A percentile compares a stretch with the other conserved stretches of the same genome.
These are phyloP conservation scores for Coemansia sp. DNA, from an alignment of 192 early-diverging fungal genomes.

Conservation along the genomic window DNA sequence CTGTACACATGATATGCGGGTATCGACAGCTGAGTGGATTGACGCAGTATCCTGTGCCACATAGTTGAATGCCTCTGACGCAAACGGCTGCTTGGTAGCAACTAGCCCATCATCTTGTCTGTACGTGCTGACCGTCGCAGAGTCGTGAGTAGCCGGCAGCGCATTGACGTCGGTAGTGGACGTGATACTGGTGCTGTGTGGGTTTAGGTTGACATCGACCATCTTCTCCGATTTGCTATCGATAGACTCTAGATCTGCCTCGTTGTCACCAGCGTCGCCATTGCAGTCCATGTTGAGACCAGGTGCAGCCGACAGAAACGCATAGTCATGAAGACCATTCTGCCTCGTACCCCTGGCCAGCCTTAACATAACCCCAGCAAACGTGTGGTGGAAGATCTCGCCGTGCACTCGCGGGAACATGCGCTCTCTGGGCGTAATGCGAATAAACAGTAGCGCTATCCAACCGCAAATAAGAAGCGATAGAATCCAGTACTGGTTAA, in stretches of 20 bases:
- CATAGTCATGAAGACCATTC: slow-evolving; percentile 50
- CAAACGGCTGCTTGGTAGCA: slow-evolving; percentile 20
- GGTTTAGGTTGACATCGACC: slow-evolving; percentile 1
- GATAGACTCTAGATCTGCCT: not conserved
- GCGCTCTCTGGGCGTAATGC: slow-evolving; percentile 65
- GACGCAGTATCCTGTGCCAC: slow-evolving; percentile 27
- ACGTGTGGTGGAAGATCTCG: slow-evolving; percentile 61
- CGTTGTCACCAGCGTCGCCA: slow-evolving; percentile 4
- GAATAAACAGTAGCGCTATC: slow-evolving; percentile 61
- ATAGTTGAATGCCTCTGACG: slow-evolving; percentile 51
- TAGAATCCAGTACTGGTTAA: slow-evolving; percentile 76
- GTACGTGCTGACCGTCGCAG: slow-evolving; percentile 16
- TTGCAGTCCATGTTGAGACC: not conserved
- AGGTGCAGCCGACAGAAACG: slow-evolving; percentile 32
- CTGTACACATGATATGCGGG: slow-evolving; percentile 45
- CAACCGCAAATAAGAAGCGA: slow-evolving; percentile 63
- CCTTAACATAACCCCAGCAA: slow-evolving; percentile 59
- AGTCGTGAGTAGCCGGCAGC: slow-evolving; percentile 4
- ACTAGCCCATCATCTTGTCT: slow-evolving; percentile 9
- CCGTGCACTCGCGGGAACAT: slow-evolving; percentile 66
- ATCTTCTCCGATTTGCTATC: slow-evolving; percentile 3
- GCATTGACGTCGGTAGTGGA: slow-evolving; percentile 7
- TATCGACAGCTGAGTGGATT: slow-evolving; percentile 15
- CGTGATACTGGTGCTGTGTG: slow-evolving; percentile 5
- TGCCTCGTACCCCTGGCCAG: slow-evolving; percentile 50